Conservation (phyloP, 768 basidiomycete genomes). For the Coprinellus micaceus region DNA sequence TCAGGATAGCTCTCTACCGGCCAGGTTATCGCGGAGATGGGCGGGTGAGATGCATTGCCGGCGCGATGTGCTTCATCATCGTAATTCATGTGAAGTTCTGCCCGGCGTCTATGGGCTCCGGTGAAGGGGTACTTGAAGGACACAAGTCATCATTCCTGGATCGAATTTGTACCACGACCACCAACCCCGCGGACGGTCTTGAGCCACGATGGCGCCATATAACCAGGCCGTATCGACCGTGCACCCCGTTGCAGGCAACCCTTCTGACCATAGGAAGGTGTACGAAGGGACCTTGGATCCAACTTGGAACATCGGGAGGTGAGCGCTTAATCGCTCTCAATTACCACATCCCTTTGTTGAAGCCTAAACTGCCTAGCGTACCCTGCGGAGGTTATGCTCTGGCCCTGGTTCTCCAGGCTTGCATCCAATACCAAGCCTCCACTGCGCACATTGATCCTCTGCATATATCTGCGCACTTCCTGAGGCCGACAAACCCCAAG, state of each 20-base stretch:
- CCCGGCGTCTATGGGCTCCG: no score
- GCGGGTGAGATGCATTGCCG: no score
- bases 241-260: background rate
- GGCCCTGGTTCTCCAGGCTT: slow-evolving; percentile 51
- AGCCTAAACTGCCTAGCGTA: background rate
- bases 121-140: no score
- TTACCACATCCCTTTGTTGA: background rate
- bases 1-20: no score
- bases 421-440: slow-evolving; percentile 44
- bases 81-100: no score
- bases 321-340: background rate
- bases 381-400: slow-evolving; percentile 28
- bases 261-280: background rate
- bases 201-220: slow-evolving; percentile 4
- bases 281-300: slow-evolving; percentile 9
- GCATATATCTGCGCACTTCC: slow-evolving; percentile 58
- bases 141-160: no score
- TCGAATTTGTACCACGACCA: no score
- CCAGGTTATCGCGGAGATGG: no score
- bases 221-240: slow-evolving; percentile 4
- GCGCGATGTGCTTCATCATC: no score
- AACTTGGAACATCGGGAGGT: slow-evolving; percentile 10
- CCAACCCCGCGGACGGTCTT: no score
- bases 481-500: slow-evolving; percentile 39
- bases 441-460: slow-evolving; percentile 53